These are phyloP conservation scores for Cylindrotheca closterium DNA, from an alignment of 108 stramenopile genomes.

Conservation along the genomic window DNA sequence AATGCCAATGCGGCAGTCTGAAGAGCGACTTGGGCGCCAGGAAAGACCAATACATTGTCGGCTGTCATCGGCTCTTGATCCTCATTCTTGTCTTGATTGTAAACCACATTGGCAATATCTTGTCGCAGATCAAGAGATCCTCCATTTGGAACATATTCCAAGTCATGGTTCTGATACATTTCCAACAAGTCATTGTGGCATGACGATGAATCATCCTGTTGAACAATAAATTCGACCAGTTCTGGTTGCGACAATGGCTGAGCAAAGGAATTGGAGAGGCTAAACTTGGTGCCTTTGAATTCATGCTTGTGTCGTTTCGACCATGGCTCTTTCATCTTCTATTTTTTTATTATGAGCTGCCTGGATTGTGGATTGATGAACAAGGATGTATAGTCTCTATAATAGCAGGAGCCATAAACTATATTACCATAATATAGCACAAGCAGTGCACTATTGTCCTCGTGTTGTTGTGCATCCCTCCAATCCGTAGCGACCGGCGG, in stretches of 20 bases:
- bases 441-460: too few relatives aligned
- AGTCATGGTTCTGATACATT: conserved; percentile 46
- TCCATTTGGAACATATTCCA: conserved; percentile 75
- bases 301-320: conserved; percentile 69
- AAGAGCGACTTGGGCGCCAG: conserved; percentile 78
- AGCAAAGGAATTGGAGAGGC: conserved; percentile 75
- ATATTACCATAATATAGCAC: too few relatives aligned
- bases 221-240: conserved; percentile 40
- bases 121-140: conserved; percentile 62
- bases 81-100: conserved; percentile 37
- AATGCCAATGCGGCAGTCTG: conserved; percentile 73
- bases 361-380: too few relatives aligned
- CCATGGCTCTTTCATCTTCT: conserved; percentile 44
- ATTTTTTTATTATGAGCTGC: background rate
- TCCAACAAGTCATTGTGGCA: conserved; percentile 28
- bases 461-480: too few relatives aligned
- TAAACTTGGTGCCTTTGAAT: conserved; percentile 49
- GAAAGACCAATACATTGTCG: conserved; percentile 61
- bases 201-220: conserved; percentile 26
- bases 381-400: too few relatives aligned
- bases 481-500: too few relatives aligned
- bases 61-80: conserved; percentile 17
- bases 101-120: conserved; percentile 58
- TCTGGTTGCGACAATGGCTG: conserved; percentile 59
- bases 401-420: too few relatives aligned